Evolutionary conservation across 106 monocot species (phyloP).

Genomic region (Triglochin maritima): DNA sequence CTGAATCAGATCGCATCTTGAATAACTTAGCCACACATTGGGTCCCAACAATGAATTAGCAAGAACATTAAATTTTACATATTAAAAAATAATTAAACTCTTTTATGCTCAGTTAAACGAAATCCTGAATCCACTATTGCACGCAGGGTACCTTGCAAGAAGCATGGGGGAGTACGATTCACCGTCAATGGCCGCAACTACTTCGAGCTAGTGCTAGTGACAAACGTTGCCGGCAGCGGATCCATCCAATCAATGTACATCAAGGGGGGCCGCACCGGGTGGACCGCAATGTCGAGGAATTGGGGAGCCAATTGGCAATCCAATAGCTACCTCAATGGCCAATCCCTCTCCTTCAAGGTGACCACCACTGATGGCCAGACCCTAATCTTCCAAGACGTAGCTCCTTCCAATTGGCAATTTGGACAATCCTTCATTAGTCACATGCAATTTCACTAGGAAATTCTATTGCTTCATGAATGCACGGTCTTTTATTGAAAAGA

Average conservation of each 20-base stretch:
- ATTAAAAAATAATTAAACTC: no score
- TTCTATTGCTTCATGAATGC: neutral
- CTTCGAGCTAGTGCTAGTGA: constrained; percentile 51
- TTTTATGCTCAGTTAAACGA: no score
- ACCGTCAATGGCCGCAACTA: constrained; percentile 41
- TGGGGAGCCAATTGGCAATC: constrained; percentile 65
- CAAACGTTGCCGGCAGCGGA: constrained; percentile 51
- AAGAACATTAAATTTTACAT: no score
- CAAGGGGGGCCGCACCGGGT: constrained; percentile 29
- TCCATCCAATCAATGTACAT: constrained; percentile 33
- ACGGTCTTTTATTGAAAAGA: no score
- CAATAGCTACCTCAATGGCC: constrained; percentile 31
- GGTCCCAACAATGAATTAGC: no score
- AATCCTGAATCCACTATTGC: no score
- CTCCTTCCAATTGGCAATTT: constrained; percentile 26
- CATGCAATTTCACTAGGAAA: constrained; percentile 22
- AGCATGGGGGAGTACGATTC: constrained; percentile 47
- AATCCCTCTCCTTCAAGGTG: constrained; percentile 44
- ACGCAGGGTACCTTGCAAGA: constrained; percentile 41
- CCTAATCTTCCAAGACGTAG: constrained; percentile 22
- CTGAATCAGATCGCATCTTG: no score
- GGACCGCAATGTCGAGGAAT: constrained; percentile 42
- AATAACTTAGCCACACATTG: no score
- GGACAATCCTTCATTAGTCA: constrained; percentile 35
- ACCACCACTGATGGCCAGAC: constrained; percentile 49